Evolutionary conservation across 75 land plant genomes (phyloP).

Genomic region (Chamaecyparis obtusa): DNA sequence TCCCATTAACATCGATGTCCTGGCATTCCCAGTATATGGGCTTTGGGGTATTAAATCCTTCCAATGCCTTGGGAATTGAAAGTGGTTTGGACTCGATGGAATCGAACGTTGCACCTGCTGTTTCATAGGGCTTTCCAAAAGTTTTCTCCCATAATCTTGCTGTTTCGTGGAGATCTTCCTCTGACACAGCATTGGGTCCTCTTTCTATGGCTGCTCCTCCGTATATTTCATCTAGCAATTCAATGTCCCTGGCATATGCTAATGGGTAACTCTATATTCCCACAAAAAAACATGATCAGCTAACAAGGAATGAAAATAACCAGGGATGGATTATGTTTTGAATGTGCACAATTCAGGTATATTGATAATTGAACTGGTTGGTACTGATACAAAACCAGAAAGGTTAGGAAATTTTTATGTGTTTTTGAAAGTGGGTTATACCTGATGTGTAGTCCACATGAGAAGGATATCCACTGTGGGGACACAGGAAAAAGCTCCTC

Average conservation of each 20-base stretch:
- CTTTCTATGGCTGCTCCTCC: slow-evolving; percentile 36
- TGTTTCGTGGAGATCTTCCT: slow-evolving; percentile 50
- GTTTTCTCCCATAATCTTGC: slow-evolving; percentile 65
- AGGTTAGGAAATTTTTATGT: no score
- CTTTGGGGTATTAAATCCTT: slow-evolving; percentile 13
- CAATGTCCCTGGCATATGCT: slow-evolving; percentile 54
- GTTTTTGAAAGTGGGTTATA: slow-evolving; percentile 4
- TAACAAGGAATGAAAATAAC: no score
- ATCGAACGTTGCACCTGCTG: slow-evolving; percentile 57
- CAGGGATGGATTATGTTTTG: not conserved
- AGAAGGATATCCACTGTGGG: slow-evolving; percentile 79
- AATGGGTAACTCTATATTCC: slow-evolving; percentile 58
- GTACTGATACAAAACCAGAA: no score
- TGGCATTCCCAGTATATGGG: slow-evolving; percentile 43
- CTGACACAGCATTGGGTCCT: slow-evolving; percentile 25
- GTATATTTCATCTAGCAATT: slow-evolving; percentile 40
- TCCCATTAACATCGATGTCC: slow-evolving; percentile 52
- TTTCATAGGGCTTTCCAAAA: slow-evolving; percentile 74
- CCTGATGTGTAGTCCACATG: slow-evolving; percentile 84
- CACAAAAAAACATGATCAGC: no score
- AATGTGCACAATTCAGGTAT: not conserved
- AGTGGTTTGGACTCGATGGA: slow-evolving; percentile 1
- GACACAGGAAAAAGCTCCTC: slow-evolving; percentile 31
- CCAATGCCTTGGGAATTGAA: slow-evolving; percentile 14
- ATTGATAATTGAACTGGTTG: no score